phyloP scores from a whole-genome alignment of 345 rosid species.

The Physaria fendleri region DNA sequence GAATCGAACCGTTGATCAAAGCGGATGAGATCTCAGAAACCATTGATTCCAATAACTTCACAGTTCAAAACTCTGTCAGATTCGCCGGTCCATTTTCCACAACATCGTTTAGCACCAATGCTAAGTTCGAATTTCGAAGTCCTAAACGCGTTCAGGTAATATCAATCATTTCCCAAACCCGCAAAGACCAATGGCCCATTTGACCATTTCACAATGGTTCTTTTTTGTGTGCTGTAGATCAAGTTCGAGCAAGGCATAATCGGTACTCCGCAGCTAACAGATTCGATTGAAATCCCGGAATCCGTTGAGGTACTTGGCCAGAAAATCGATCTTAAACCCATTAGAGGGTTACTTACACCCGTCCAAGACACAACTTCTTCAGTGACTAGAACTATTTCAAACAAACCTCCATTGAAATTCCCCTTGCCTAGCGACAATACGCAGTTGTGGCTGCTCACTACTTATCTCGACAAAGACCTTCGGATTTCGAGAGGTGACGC shows the following conservation, averaged over 20 bases:
- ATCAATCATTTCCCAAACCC: not conserved
- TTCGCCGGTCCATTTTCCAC: slow-evolving; percentile 77
- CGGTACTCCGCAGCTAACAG: slow-evolving; percentile 89
- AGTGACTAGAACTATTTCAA: slow-evolving; percentile 78
- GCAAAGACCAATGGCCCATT: not conserved
- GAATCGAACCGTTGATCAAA: slow-evolving; percentile 49
- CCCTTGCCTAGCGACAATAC: slow-evolving; percentile 54
- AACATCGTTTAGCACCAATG: slow-evolving; percentile 73
- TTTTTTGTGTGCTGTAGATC: slow-evolving; percentile 38
- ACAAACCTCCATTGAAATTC: slow-evolving; percentile 82
- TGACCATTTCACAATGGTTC: not conserved
- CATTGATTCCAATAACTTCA: slow-evolving; percentile 71
- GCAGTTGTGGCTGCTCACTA: slow-evolving; percentile 82
- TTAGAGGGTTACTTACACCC: slow-evolving; percentile 63
- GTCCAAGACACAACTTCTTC: slow-evolving; percentile 84
- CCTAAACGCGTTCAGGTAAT: slow-evolving; percentile 86
- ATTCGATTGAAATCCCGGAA: slow-evolving; percentile 76
- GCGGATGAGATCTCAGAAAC: slow-evolving; percentile 94
- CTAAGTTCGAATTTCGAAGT: slow-evolving; percentile 82
- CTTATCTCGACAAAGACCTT: slow-evolving; percentile 80
- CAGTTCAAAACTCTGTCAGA: slow-evolving; percentile 70
- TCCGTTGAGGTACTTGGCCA: slow-evolving; percentile 81
- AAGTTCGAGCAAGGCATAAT: slow-evolving; percentile 87
- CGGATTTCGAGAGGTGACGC: slow-evolving; percentile 86
- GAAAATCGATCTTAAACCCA: slow-evolving; percentile 60